phyloP scores from a whole-genome alignment of 2,329 filamentous ascomycete genomes.

The Trichoderma asperellum region DNA sequence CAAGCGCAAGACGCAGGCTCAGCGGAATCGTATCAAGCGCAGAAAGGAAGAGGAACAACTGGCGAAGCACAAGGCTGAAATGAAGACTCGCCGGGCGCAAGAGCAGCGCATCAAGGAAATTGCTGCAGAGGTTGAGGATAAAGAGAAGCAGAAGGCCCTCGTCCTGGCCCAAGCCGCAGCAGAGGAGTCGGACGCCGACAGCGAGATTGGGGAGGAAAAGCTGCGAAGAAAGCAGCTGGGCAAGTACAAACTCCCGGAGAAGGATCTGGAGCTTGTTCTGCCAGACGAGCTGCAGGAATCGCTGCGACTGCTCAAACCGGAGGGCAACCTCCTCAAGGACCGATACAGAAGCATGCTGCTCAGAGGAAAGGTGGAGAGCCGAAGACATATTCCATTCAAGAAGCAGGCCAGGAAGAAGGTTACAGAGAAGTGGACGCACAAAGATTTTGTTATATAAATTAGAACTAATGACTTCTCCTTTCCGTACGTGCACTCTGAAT shows the following conservation, averaged over 20 bases:
- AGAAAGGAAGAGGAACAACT: constrained; percentile 84
- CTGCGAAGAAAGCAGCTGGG: constrained; percentile 75
- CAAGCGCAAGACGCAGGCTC: constrained; percentile 80
- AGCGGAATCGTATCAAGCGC: constrained; percentile 85
- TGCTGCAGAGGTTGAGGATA: constrained; percentile 62
- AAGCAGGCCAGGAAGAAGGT: constrained; percentile 80
- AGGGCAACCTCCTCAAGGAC: constrained; percentile 93
- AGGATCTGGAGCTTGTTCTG: constrained; percentile 78
- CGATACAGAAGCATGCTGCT: constrained; percentile 87
- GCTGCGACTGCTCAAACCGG: constrained; percentile 81
- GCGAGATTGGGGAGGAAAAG: constrained; percentile 63
- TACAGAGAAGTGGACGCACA: constrained; percentile 97
- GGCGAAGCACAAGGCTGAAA: constrained; percentile 73
- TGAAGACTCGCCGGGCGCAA: constrained; percentile 74
- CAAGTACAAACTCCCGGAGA: constrained; percentile 73
- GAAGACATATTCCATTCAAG: constrained; percentile 76
- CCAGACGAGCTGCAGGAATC: constrained; percentile 84
- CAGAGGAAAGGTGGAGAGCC: constrained; percentile 83
- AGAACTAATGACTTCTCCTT: neutral
- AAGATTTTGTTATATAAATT: constrained; percentile 70
- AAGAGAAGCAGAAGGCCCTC: constrained; percentile 55
- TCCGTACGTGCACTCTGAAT: neutral
- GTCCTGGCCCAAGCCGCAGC: constrained; percentile 43
- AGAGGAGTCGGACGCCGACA: constrained; percentile 52
- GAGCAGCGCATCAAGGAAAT: constrained; percentile 72